Evolutionary conservation across 2,329 filamentous ascomycete genomes (phyloP).

Genomic region (Pyrenophora seminiperda): DNA sequence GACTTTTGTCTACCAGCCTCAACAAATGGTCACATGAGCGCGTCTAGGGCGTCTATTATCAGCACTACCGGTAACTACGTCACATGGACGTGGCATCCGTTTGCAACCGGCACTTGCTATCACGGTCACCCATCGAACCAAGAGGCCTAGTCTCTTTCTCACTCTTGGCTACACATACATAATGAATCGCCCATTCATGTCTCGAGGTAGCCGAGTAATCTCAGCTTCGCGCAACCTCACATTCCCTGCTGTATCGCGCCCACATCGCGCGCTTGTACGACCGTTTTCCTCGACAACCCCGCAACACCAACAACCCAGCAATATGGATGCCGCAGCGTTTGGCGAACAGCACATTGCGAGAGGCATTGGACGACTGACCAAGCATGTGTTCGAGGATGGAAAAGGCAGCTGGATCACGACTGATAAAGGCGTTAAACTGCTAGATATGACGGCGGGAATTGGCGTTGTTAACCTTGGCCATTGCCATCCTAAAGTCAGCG

Average conservation of each 20-base stretch:
- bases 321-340: slow-evolving; percentile 32
- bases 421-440: slow-evolving; percentile 39
- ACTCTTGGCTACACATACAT: background rate
- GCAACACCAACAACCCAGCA: slow-evolving; percentile 10
- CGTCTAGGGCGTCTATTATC: slow-evolving; percentile 21
- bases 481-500: slow-evolving; percentile 40
- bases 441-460: slow-evolving; percentile 38
- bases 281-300: slow-evolving; percentile 24
- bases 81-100: slow-evolving; percentile 1
- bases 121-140: background rate
- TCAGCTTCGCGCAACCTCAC: slow-evolving; percentile 21
- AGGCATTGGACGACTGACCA: slow-evolving; percentile 39
- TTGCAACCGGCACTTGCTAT: slow-evolving; percentile 1
- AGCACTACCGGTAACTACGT: slow-evolving; percentile 15
- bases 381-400: slow-evolving; percentile 40
- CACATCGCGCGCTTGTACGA: slow-evolving; percentile 12
- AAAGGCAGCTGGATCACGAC: slow-evolving; percentile 39
- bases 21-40: slow-evolving; percentile 13
- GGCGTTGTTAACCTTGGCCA: slow-evolving; percentile 39
- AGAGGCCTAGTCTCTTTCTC: background rate
- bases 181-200: slow-evolving; percentile 18
- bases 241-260: slow-evolving; percentile 13
- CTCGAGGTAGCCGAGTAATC: slow-evolving; percentile 9
- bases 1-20: background rate
- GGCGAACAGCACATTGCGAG: slow-evolving; percentile 39